Base-by-base conservation (phyloP, 768 basidiomycete species). In the Suillus subalutaceus region DNA sequence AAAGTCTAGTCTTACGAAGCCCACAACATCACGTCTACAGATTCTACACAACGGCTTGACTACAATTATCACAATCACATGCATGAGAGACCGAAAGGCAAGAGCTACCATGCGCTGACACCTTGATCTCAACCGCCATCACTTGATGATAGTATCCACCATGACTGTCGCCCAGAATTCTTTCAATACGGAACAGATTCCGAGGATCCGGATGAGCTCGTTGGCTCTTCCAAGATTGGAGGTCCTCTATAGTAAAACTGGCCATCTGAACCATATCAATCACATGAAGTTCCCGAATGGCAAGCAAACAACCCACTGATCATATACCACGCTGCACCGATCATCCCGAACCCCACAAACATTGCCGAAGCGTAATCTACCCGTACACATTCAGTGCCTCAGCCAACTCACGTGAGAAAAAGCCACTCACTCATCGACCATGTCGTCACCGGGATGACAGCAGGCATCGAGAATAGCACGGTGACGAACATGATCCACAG, bases 401-500 rank as follows among this genome's bases (percentile, higher is more conserved):
- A 30, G 38, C 18, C 8, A 15, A 40, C 8, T 30, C 16, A 57
- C 35, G 4, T 6, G 62, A 32, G 35, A 37, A n/a, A 35, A 43
- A 63, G 40, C 15, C 3, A 73, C 80, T 60, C 60, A 80, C 83
- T 84, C 84, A 88, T 89, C 6, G 85, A 78, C 1, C 75, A 77
- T 64, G 67, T 68, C 6, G 83, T 85, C 46, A 85, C 86, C 6
- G 89, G 88, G 5, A 90, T 77, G 46, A 83, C 81, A 7, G 86
- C 85, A 7, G 88, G 88, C 88, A 90, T 90, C 30, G 87, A 88
- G 71, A 90, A 90, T 67, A 91, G 71, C 40, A 90, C 84, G 52
- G 88, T 85, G 72, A 88, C 84, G 62, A 90, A 87, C 60, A 75
- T 56, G 65, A 85, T 79, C 89, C 89, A 90, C n/a, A 84, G 59